Percentiles rank a stretch among this genome's conserved stretches.
Conservation (phyloP, 768 basidiomycete species). For the Psilocybe azurescens region DNA sequence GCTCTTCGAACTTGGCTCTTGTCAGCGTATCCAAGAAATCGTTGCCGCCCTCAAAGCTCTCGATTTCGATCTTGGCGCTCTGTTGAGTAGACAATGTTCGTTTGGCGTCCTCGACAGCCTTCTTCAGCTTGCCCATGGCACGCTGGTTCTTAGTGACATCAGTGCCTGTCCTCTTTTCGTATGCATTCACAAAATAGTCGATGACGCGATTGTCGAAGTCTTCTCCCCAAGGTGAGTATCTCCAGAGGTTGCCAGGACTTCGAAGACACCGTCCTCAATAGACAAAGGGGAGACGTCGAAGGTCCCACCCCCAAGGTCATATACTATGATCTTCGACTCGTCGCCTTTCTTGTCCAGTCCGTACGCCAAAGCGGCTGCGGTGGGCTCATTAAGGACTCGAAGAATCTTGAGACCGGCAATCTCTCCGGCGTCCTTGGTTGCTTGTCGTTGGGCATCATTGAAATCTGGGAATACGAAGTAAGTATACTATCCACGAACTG, state of each 20-base stretch:
- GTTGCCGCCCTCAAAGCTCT: conserved; percentile 72
- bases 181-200: conserved; percentile 70
- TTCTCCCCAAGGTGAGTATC: conserved; percentile 79
- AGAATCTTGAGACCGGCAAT: conserved; percentile 70
- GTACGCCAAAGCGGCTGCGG: conserved; percentile 74
- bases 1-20: conserved; percentile 85
- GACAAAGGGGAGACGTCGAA: conserved; percentile 76
- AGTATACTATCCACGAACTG: conserved; percentile 15
- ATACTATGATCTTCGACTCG: conserved; percentile 68
- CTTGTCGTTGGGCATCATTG: conserved; percentile 67
- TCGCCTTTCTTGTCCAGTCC: conserved; percentile 66
- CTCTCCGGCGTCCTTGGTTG: conserved; percentile 70
- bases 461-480: conserved; percentile 44
- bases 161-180: conserved; percentile 70
- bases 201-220: conserved; percentile 77
- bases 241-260: conserved; percentile 73
- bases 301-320: conserved; percentile 76
- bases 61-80: conserved; percentile 64
- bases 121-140: conserved; percentile 73
- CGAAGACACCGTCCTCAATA: conserved; percentile 73
- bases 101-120: conserved; percentile 78
- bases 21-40: conserved; percentile 84
- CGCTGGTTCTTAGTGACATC: conserved; percentile 66
- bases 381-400: conserved; percentile 73
- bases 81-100: conserved; percentile 59